Evolutionary conservation across 163 green algal species (phyloP), one percentile per base, ranked within the genome.

Genomic region (Scenedesmus sp.): DNA sequence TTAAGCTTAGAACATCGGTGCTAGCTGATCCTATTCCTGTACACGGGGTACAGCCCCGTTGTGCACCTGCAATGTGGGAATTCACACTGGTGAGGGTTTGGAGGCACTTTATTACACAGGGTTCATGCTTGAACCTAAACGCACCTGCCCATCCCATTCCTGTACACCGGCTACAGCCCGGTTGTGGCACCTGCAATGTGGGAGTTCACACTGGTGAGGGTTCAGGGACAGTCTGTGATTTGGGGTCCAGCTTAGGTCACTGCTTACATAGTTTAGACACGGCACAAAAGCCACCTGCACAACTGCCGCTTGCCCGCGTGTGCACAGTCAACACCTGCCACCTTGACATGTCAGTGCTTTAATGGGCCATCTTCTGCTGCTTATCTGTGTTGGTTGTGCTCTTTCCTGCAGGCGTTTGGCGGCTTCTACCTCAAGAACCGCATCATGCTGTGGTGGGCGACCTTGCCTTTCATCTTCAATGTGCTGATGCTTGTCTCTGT

Each of bases 341-440:
- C 62, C 12, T 4, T 70, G 62, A 46, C 62, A 79, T 73, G 16
- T 57, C 34, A 18, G 1, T 77, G 34, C 34, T 46, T 46, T 46
- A 46, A 46, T 46, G 34, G 34, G 34, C 34, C 8, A 15, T 62
- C 20, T 62, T 18, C 79, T 62, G 79, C 46, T 3, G 2, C 34
- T 8, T 18, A 9, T 60, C 55, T 57, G 9, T 74, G 84, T 3
- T 73, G 34, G 34, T 46, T 46, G 34, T 55, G 57, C 23, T 46
- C 15, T 7, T 74, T 79, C 52, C 20, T 81, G 18, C 55, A 82
- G 2, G 59, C 92, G 4, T 96, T 96, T 86, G 84, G 91, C 12
- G 55, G 56, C 3, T 96, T 94, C 86, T 96, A 96, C 90, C 3
- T 83, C 4, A 66, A 85, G 77, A 96, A 96, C 90, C 93, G 94